phyloP scores from a whole-genome alignment of 345 rosid genomes.

The Eucalyptus tenuipes region DNA sequence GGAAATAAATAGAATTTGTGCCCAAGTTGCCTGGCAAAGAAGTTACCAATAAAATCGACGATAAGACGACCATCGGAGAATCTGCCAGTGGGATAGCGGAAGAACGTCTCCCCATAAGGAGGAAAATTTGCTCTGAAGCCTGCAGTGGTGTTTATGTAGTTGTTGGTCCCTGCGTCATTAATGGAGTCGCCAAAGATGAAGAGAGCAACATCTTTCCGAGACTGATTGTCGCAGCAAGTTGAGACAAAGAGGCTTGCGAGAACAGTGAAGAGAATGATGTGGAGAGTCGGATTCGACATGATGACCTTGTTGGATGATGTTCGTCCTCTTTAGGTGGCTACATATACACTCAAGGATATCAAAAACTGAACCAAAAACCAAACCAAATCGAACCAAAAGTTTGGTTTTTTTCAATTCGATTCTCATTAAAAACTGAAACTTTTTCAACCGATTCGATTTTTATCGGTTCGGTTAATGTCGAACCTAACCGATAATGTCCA shows the following conservation, averaged over 20 bases:
- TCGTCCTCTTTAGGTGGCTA: neutral
- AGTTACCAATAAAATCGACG: conserved; percentile 14
- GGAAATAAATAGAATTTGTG: neutral
- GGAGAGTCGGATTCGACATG: neutral
- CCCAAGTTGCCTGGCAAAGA: neutral
- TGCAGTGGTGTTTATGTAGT: conserved; percentile 3
- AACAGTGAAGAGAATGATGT: neutral
- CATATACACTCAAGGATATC: neutral
- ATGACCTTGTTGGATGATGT: neutral
- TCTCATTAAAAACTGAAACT: too few species aligned
- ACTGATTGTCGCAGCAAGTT: neutral
- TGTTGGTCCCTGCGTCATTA: conserved; percentile 19
- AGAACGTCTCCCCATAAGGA: conserved; percentile 19
- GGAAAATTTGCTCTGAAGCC: conserved; percentile 3
- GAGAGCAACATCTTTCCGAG: neutral
- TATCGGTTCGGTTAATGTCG: accelerated
- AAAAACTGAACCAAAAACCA: too few species aligned
- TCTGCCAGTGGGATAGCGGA: conserved; percentile 8
- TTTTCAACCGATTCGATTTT: too few species aligned
- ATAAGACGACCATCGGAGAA: conserved; percentile 11
- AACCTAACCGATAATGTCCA: too few species aligned
- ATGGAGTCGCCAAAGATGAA: conserved; percentile 27
- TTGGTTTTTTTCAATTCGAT: too few species aligned
- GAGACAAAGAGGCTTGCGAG: neutral
- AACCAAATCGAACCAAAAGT: too few species aligned